Percentiles rank a stretch among this genome's conserved stretches.
These are phyloP conservation scores for Lonicera japonica DNA, from an alignment of 129 eudicot genomes.

Conservation along the genomic window DNA sequence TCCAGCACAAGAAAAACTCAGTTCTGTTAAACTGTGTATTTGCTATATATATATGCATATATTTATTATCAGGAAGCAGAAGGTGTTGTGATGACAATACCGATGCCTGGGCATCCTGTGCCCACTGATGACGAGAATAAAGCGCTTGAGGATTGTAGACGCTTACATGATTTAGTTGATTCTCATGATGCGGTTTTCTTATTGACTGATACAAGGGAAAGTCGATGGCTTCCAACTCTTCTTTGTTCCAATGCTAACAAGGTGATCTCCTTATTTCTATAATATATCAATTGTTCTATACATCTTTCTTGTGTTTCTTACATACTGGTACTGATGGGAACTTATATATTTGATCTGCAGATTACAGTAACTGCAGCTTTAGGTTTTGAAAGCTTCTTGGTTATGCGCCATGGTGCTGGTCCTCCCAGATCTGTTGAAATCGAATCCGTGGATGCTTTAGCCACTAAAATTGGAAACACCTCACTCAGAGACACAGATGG, in stretches of 20 bases:
- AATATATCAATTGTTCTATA: too few relatives aligned
- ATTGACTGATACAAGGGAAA: constrained; percentile 92
- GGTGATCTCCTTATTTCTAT: constrained; percentile 12
- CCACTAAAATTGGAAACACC: constrained; percentile 32
- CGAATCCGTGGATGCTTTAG: constrained; percentile 20
- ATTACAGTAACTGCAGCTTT: constrained; percentile 74
- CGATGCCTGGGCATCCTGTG: constrained; percentile 99
- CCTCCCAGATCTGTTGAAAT: constrained; percentile 25
- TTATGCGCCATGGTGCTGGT: constrained; percentile 98
- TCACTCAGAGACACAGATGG: constrained; percentile 30
- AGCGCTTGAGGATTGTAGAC: constrained; percentile 70
- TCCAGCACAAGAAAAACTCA: not conserved
- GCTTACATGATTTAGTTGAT: constrained; percentile 55
- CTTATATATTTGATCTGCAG: constrained; percentile 29
- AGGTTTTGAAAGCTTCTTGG: constrained; percentile 95
- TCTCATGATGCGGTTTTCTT: constrained; percentile 84
- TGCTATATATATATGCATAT: not conserved
- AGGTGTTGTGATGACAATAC: constrained; percentile 84
- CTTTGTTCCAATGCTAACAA: constrained; percentile 53
- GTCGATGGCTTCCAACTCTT: constrained; percentile 96
- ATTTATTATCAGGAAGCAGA: constrained; percentile 64
- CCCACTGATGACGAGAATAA: constrained; percentile 50
- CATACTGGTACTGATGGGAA: constrained; percentile 1
- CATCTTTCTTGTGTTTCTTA: not conserved
- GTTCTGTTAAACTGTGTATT: not conserved